These are phyloP conservation scores for Hanseniaspora guilliermondii DNA, from an alignment of 805 yeast species.

Conservation along the genomic window DNA sequence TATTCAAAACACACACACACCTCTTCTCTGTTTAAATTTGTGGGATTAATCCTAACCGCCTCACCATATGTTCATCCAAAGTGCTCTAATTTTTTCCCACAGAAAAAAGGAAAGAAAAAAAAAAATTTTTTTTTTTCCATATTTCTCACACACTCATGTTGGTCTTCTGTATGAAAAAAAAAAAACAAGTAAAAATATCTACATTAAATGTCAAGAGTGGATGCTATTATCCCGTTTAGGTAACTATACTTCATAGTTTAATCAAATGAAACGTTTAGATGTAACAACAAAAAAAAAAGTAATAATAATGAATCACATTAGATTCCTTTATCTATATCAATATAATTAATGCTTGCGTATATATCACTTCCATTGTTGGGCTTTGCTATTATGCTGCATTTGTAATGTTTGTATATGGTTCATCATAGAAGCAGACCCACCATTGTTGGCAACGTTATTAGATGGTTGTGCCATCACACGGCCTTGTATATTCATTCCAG, in stretches of 20 bases:
- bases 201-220: no score
- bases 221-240: background rate
- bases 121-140: background rate
- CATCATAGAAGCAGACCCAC: conserved; percentile 2
- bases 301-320: no score
- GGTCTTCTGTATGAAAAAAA: background rate
- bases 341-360: background rate
- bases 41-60: no score
- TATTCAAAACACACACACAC: no score
- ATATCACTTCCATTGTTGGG: conserved; percentile 8
- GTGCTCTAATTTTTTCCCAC: no score
- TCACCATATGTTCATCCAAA: no score
- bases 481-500: background rate
- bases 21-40: no score
- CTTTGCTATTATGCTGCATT: conserved; percentile 11
- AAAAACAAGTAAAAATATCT: background rate
- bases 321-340: background rate
- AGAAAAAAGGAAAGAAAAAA: background rate
- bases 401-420: conserved; percentile 9
- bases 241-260: no score
- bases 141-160: no score
- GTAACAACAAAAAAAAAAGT: no score
- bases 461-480: conserved; percentile 1
- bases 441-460: background rate
- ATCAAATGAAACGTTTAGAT: no score